phyloP scores from a whole-genome alignment of 2,329 filamentous ascomycete species.

The Neopestalotiopsis sp. region DNA sequence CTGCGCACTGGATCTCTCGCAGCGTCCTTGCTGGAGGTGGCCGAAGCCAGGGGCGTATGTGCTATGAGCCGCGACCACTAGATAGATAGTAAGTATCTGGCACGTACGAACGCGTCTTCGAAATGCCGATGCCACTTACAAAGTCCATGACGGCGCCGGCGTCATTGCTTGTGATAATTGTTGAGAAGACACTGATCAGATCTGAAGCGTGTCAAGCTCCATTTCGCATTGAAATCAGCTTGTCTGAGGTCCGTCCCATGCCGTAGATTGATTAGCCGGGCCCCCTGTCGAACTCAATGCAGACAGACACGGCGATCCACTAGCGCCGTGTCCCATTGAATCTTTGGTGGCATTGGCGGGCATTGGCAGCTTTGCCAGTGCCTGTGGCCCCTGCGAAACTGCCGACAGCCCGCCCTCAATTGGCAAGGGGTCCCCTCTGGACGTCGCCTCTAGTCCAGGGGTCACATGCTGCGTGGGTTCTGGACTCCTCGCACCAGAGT shows the following conservation, averaged over 20 bases:
- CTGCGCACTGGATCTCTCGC: constrained; percentile 68
- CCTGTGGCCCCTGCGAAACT: not conserved
- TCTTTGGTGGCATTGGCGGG: not conserved
- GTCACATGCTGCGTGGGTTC: not conserved
- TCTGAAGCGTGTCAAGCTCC: constrained; percentile 8
- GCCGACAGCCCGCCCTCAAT: not conserved
- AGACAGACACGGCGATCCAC: not conserved
- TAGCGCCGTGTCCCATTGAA: not conserved
- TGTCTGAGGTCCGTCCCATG: constrained; percentile 14
- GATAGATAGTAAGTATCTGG: constrained; percentile 24
- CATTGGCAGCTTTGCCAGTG: not conserved
- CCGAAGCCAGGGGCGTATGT: constrained; percentile 63
- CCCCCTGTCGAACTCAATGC: constrained; percentile 8
- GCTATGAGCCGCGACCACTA: constrained; percentile 74
- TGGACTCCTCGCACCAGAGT: not conserved
- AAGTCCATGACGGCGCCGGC: constrained; percentile 60
- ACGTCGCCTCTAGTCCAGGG: not conserved
- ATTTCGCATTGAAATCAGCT: constrained; percentile 20
- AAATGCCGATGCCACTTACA: constrained; percentile 38
- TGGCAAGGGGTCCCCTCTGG: not conserved
- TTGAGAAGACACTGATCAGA: constrained; percentile 18
- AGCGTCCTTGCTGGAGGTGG: constrained; percentile 61
- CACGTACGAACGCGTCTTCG: constrained; percentile 11
- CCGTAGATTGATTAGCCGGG: constrained; percentile 16
- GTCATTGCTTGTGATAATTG: constrained; percentile 47